phyloP scores from a whole-genome alignment of 495 filamentous ascomycete genomes.

The Xylaria acuta region DNA sequence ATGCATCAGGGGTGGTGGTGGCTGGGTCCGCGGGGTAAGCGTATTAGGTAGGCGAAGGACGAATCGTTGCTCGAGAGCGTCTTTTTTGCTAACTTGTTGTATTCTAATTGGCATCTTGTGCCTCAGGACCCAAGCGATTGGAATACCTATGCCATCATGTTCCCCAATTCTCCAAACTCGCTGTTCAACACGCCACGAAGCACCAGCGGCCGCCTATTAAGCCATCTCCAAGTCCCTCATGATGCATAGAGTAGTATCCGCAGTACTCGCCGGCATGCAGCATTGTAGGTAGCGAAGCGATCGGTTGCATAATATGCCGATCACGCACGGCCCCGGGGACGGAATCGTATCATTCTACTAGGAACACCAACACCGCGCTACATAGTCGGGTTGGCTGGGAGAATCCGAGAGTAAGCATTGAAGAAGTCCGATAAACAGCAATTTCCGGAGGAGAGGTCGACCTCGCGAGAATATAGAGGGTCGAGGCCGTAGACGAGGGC shows the following conservation, averaged over 20 bases:
- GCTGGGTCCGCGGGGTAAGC: slow-evolving; percentile 26
- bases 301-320: neutral
- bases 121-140: neutral
- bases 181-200: neutral
- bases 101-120: neutral
- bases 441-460: neutral
- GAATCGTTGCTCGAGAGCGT: neutral
- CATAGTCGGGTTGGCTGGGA: neutral
- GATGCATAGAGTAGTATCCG: neutral
- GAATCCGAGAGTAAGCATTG: neutral
- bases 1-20: slow-evolving; percentile 6
- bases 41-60: neutral
- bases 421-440: neutral
- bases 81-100: neutral
- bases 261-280: neutral
- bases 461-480: neutral
- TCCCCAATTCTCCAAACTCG: neutral
- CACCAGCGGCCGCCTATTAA: neutral
- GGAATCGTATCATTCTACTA: neutral
- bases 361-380: neutral
- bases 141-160: neutral
- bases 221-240: neutral
- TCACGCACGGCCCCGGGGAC: neutral
- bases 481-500: too few species aligned
- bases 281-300: neutral